Evolutionary conservation across 495 filamentous ascomycete genomes (phyloP), one percentile per base, ranked within the genome.

Genomic region (Cryomyces minteri): DNA sequence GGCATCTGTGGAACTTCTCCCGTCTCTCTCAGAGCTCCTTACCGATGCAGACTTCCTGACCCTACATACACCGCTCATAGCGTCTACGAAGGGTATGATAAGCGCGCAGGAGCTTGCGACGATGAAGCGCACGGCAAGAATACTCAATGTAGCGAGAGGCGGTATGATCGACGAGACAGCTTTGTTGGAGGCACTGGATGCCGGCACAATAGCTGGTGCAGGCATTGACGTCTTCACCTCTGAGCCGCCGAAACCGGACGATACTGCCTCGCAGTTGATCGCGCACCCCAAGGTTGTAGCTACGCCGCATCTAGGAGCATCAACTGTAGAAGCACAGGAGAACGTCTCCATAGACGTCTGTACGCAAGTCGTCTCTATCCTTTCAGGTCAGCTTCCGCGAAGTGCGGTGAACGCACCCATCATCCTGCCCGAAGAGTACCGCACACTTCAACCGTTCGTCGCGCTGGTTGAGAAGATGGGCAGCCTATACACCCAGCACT

Each of bases 311-410:
- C 68, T 84, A 0, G 80, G 80, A 5, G 80, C 80, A 6, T 77
- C 72, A 9, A 84, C 79, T 2, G 67, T 79, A n/a, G 80, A 84
- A 64, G 80, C 80, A 0, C 79, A 83, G 59, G 79, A 84, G 57
- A 82, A 81, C 52, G 79, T 84, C 10, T 74, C 72, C 28, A 66
- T 82, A 36, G 80, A 84, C 54, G 79, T 84, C 28, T 84, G 80
- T 58, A 69, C 70, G 46, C 79, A 84, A 60, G 77, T 84, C n/a
- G 60, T 78, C 5, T 64, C 71, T 40, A 80, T 84, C 44, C 53
- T 84, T 28, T 61, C 65, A 8, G 80, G 79, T 7, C 72, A 73
- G 3, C 63, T 83, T 10, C 79, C 80, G 0, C 79, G 77, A 8
- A 71, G 69, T 31, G 79, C 80, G 5, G 79, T 84, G 43, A 84